A percentile compares a stretch with the other conserved stretches of the same genome.
These are phyloP conservation scores for Choiromyces venosus DNA, from an alignment of 495 filamentous ascomycete species.

Conservation along the genomic window DNA sequence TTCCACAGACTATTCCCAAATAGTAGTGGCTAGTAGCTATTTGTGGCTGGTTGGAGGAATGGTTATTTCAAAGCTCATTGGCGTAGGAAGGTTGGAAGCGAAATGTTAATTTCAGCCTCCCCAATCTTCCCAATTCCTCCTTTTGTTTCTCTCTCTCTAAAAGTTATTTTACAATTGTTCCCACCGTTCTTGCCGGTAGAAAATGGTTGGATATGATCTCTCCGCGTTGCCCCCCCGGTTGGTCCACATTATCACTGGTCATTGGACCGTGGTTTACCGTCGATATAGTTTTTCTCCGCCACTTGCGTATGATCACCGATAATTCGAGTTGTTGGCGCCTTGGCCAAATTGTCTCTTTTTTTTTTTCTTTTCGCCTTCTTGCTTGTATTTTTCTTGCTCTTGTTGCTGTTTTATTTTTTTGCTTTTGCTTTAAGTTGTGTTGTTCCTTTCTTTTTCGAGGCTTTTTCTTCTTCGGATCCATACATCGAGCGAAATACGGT, in stretches of 20 bases:
- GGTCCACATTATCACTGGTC: conserved; percentile 6
- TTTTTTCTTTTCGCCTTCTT: conserved; percentile 3
- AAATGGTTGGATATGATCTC: conserved; percentile 9
- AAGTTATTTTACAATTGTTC: neutral
- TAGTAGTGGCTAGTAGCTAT: conserved; percentile 23
- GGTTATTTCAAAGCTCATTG: neutral
- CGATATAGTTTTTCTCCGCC: neutral
- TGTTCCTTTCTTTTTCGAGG: neutral
- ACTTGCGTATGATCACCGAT: neutral
- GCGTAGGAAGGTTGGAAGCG: conserved; percentile 3
- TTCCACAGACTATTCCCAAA: conserved; percentile 15
- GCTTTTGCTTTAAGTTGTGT: neutral
- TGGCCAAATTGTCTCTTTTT: conserved; percentile 7
- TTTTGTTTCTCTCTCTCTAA: neutral
- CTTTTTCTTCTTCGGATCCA: neutral
- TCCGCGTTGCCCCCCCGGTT: conserved; percentile 4
- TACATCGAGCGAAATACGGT: neutral
- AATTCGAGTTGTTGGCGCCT: conserved; percentile 10
- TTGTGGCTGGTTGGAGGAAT: conserved; percentile 24
- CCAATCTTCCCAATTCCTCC: neutral
- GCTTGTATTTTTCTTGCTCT: neutral
- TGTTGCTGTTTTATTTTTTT: too few relatives aligned
- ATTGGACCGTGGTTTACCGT: neutral
- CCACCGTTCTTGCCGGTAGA: conserved; percentile 10
- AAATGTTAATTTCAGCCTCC: conserved; percentile 16